A percentile compares a stretch with the other conserved stretches of the same genome.
phyloP scores from a whole-genome alignment of 2,329 filamentous ascomycete species.

The Microsporum audouinii region DNA sequence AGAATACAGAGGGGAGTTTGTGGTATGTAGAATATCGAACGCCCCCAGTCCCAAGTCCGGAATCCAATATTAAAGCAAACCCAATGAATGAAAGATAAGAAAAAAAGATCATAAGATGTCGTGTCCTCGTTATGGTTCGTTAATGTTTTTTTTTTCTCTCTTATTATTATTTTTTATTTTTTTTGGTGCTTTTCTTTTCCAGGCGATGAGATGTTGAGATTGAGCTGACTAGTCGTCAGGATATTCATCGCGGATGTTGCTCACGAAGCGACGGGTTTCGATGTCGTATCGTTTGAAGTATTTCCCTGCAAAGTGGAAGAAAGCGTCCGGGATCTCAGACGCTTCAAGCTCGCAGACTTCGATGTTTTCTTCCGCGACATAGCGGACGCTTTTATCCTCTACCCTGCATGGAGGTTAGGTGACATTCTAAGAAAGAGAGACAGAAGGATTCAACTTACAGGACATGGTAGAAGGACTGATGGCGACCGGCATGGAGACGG shows the following conservation, averaged over 20 bases:
- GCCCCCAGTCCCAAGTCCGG: not conserved
- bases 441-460: constrained; percentile 50
- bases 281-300: constrained; percentile 81
- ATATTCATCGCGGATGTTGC: constrained; percentile 71
- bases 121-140: not conserved
- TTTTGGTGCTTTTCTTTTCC: not conserved
- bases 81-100: not conserved
- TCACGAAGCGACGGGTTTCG: constrained; percentile 58
- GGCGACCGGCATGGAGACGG: constrained; percentile 44
- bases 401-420: constrained; percentile 36
- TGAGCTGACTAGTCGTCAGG: constrained; percentile 58
- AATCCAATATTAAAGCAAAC: not conserved
- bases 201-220: not conserved
- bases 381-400: constrained; percentile 56
- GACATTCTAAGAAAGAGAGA: constrained; percentile 11
- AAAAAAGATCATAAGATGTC: not conserved
- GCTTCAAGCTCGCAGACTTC: constrained; percentile 45
- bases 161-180: not conserved
- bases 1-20: not conserved
- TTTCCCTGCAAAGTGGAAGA: constrained; percentile 63
- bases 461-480: constrained; percentile 73
- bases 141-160: not conserved
- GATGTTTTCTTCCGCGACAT: constrained; percentile 75
- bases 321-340: constrained; percentile 35
- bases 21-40: not conserved